These are phyloP conservation scores for Ophiostoma himal-ulmi DNA, from an alignment of 2,329 filamentous ascomycete genomes.

Conservation along the genomic window DNA sequence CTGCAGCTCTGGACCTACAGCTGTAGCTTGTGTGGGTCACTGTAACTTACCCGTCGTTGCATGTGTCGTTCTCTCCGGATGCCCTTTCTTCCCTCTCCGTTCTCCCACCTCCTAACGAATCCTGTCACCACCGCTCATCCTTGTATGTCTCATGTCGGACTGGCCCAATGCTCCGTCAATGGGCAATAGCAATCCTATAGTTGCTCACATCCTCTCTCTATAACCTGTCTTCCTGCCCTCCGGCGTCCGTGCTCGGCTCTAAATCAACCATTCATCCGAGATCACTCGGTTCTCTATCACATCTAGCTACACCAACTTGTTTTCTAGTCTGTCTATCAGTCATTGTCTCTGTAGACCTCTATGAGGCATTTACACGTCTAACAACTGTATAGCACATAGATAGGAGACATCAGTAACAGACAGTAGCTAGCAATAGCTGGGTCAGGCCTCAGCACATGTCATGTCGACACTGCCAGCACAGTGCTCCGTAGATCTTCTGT, in stretches of 20 bases:
- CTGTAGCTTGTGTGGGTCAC: slow-evolving; percentile 7
- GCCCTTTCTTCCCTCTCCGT: not conserved
- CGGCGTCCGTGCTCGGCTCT: not conserved
- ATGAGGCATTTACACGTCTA: not conserved
- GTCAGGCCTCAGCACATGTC: not conserved
- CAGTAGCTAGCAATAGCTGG: not conserved
- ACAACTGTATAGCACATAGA: not conserved
- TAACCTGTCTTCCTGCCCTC: not conserved
- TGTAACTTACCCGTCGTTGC: not conserved
- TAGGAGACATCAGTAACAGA: not conserved
- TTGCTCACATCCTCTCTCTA: not conserved
- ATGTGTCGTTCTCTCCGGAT: not conserved
- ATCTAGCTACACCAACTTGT: not conserved
- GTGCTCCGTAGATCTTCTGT: too few species aligned
- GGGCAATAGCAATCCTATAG: too few species aligned
- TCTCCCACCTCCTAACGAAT: not conserved
- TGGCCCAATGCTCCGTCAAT: too few species aligned
- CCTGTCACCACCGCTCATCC: too few species aligned
- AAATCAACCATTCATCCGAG: not conserved
- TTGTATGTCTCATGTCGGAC: too few species aligned
- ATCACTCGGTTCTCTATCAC: not conserved
- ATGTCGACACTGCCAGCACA: too few species aligned
- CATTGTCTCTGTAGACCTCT: not conserved
- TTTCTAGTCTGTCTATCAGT: not conserved
- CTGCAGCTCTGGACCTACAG: not conserved